Evolutionary conservation across 2,329 filamentous ascomycete species (phyloP), one percentile per base, ranked within the genome.

Genomic region (Neospermospora avenae): DNA sequence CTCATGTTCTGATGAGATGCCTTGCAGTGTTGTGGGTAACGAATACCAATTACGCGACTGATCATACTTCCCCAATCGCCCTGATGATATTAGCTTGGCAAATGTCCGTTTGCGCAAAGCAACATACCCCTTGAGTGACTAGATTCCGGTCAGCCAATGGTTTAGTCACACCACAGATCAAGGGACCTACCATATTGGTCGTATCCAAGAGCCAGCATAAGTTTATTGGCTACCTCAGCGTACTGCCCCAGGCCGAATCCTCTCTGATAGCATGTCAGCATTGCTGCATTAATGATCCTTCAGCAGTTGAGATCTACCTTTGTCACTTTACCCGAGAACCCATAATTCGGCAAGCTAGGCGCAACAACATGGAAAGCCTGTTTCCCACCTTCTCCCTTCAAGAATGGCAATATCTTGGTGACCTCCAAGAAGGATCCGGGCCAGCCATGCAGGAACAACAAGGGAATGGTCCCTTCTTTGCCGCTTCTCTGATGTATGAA

Each of bases 31-130:
- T 80, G 63, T 0, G 85, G 84, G 65, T 87, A 90, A 1, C 82
- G 71, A 5, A 81, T 71, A 0, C 82, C 83, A 58, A 92, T 81
- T 10, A 79, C 73, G 3, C 88, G 81, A 11, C 85, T 86, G 66
- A 91, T 82, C 66, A 80, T 78, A 69, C 80, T 84, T 18, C 88
- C 89, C 87, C 86, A 90, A 69, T 91, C 88, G 28, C 88, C 88
- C n/a, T n/a, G n/a, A n/a, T n/a, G n/a, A n/a, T n/a, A n/a, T n/a
- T n/a, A n/a, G n/a, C n/a, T n/a, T n/a, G n/a, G n/a, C n/a, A n/a
- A n/a, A n/a, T n/a, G n/a, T n/a, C n/a, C n/a, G n/a, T n/a, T n/a
- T n/a, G n/a, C n/a, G n/a, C n/a, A n/a, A n/a, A n/a, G n/a, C n/a
- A n/a, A n/a, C n/a, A n/a, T n/a, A n/a, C n/a, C 63, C 85, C 86